Percentiles rank a stretch among this genome's conserved stretches.
Conservation (phyloP, 768 basidiomycete genomes). For the Chalciporus sphaerocephalus region DNA sequence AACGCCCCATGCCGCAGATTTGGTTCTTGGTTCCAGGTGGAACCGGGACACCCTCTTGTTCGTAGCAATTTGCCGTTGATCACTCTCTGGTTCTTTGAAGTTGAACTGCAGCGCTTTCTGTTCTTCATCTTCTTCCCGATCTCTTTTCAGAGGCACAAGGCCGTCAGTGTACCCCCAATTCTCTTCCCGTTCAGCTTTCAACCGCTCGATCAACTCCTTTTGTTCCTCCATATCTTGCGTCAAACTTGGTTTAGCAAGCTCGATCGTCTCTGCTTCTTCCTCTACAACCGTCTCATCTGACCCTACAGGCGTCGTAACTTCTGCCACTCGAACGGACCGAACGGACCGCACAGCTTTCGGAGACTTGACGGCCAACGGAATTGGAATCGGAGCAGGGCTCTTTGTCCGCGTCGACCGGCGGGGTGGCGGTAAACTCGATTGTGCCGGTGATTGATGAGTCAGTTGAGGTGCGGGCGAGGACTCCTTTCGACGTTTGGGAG, state of each 20-base stretch:
- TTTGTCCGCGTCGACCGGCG: conserved; percentile 42
- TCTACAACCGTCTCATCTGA: conserved; percentile 66
- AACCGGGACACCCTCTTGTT: conserved; percentile 62
- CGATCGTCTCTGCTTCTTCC: conserved; percentile 55
- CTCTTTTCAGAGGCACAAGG: conserved; percentile 40
- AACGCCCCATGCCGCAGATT: conserved; percentile 79
- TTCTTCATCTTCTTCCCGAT: conserved; percentile 40
- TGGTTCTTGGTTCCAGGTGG: conserved; percentile 60
- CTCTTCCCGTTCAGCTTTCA: conserved; percentile 60
- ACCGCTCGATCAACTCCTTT: conserved; percentile 64
- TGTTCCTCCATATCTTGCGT: conserved; percentile 74
- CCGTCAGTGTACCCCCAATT: conserved; percentile 23
- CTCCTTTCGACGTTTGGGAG: conserved; percentile 65
- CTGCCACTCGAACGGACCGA: conserved; percentile 22
- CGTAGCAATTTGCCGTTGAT: conserved; percentile 52
- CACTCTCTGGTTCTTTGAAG: conserved; percentile 65
- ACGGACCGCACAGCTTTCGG: conserved; percentile 25
- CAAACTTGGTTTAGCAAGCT: conserved; percentile 59
- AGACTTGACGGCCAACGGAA: conserved; percentile 33
- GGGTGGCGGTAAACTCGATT: conserved; percentile 35
- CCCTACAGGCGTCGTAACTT: conserved; percentile 44
- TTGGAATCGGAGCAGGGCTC: conserved; percentile 35
- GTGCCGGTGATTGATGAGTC: conserved; percentile 9
- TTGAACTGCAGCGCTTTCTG: conserved; percentile 52
- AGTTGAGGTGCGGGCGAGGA: conserved; percentile 38